Evolutionary conservation across 2,329 filamentous ascomycete genomes (phyloP).

Genomic region (Pseudogymnoascus sp.): DNA sequence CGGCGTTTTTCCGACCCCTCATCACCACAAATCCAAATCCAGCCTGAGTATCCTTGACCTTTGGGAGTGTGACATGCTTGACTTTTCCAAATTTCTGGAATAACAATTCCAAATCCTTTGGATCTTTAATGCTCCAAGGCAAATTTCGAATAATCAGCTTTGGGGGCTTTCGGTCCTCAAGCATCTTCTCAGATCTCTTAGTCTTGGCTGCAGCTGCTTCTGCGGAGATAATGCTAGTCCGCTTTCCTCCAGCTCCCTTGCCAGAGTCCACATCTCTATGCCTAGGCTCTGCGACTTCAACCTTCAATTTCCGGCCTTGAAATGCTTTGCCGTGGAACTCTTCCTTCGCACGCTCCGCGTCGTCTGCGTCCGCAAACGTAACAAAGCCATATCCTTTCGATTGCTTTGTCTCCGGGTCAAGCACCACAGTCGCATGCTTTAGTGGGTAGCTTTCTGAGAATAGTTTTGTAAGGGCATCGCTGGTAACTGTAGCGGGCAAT

Average conservation of each 20-base stretch:
- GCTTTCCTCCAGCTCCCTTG: slow-evolving; percentile 29
- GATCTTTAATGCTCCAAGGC: slow-evolving; percentile 88
- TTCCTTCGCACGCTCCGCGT: slow-evolving; percentile 72
- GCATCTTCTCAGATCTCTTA: slow-evolving; percentile 53
- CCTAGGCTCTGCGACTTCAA: slow-evolving; percentile 83
- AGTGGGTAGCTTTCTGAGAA: slow-evolving; percentile 93
- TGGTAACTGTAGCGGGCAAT: slow-evolving; percentile 69
- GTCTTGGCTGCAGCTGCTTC: slow-evolving; percentile 39
- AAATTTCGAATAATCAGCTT: slow-evolving; percentile 88
- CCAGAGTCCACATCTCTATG: slow-evolving; percentile 56
- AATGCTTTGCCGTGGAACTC: slow-evolving; percentile 74
- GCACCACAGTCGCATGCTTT: slow-evolving; percentile 90
- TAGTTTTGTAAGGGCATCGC: slow-evolving; percentile 73
- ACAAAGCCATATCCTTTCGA: slow-evolving; percentile 95
- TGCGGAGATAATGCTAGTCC: slow-evolving; percentile 27
- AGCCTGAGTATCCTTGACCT: slow-evolving; percentile 59
- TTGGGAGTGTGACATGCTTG: slow-evolving; percentile 78
- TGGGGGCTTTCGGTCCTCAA: slow-evolving; percentile 53
- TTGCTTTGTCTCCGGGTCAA: slow-evolving; percentile 75
- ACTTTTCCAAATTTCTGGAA: slow-evolving; percentile 90
- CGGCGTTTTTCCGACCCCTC: slow-evolving; percentile 80
- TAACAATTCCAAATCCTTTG: slow-evolving; percentile 69
- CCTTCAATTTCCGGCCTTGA: slow-evolving; percentile 71
- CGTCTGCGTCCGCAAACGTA: slow-evolving; percentile 88
- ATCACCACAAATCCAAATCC: slow-evolving; percentile 93